Evolutionary conservation across 768 basidiomycete genomes (phyloP).

Genomic region (Pisolithus albus): DNA sequence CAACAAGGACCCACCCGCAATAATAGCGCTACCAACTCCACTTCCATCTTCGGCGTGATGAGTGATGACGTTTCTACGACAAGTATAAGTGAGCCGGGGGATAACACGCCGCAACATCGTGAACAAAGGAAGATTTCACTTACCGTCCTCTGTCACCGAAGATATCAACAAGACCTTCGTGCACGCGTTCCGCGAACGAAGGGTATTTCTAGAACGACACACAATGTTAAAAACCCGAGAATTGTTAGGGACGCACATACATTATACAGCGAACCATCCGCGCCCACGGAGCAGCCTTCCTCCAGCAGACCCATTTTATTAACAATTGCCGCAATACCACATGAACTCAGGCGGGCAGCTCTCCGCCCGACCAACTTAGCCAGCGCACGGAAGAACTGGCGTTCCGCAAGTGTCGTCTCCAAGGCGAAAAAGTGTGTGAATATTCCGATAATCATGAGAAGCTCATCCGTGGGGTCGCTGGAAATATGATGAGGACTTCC

Average conservation of each 20-base stretch:
- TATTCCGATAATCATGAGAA: conserved; percentile 94
- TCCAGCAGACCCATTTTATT: conserved; percentile 92
- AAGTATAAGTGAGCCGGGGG: conserved; percentile 36
- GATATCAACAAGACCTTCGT: conserved; percentile 88
- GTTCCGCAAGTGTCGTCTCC: conserved; percentile 93
- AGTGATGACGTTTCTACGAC: conserved; percentile 31
- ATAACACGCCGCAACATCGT: conserved; percentile 36
- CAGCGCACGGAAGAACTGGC: conserved; percentile 94
- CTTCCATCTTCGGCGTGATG: conserved; percentile 48
- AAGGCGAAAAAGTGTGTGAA: conserved; percentile 96
- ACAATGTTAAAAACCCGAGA: neutral
- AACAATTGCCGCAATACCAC: conserved; percentile 95
- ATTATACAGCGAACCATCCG: conserved; percentile 94
- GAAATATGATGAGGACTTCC: neutral
- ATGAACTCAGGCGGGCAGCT: conserved; percentile 86
- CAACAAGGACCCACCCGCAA: conserved; percentile 54
- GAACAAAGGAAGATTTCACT: conserved; percentile 22
- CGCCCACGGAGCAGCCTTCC: conserved; percentile 82
- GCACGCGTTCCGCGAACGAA: conserved; percentile 86
- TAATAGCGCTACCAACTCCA: conserved; percentile 95
- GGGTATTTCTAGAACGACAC: conserved; percentile 81
- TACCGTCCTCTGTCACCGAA: conserved; percentile 94
- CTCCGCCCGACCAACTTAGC: conserved; percentile 85
- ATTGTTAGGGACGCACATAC: conserved; percentile 37
- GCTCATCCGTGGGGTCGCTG: conserved; percentile 93